Conservation (phyloP, 257 asterid genomes). For the Fraxinus americana region DNA sequence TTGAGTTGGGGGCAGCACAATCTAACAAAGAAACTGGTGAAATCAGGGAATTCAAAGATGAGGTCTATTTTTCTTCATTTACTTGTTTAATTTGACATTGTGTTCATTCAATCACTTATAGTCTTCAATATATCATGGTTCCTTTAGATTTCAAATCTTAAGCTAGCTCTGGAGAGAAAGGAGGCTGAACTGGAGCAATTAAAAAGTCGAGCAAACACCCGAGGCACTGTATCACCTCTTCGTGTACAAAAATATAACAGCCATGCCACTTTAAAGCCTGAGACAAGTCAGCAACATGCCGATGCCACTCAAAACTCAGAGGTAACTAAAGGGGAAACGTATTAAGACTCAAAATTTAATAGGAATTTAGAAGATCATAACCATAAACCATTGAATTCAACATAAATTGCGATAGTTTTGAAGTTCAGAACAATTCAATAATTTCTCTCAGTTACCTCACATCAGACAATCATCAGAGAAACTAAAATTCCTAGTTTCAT, state of each 20-base stretch:
- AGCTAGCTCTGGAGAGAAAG: constrained; percentile 70
- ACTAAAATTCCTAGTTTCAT: constrained; percentile 23
- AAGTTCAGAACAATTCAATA: background rate
- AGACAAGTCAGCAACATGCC: constrained; percentile 43
- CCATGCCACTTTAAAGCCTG: constrained; percentile 56
- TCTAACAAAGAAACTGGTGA: constrained; percentile 82
- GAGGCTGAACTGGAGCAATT: constrained; percentile 79
- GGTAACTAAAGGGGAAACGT: constrained; percentile 40
- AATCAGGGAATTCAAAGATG: constrained; percentile 72
- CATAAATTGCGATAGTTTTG: background rate
- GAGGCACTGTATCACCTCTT: constrained; percentile 70
- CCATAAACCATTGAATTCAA: background rate
- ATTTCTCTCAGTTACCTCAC: background rate
- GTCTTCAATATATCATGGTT: constrained; percentile 23
- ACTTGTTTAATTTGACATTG: constrained; percentile 18
- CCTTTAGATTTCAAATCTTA: constrained; percentile 75
- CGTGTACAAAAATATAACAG: constrained; percentile 48
- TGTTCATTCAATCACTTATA: constrained; percentile 16
- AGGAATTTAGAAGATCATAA: background rate
- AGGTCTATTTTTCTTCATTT: constrained; percentile 48
- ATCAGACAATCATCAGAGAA: background rate
- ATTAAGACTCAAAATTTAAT: background rate
- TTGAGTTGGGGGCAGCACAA: constrained; percentile 82
- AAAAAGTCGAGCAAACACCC: constrained; percentile 48
- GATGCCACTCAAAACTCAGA: constrained; percentile 51